Evolutionary conservation across 768 basidiomycete species (phyloP), one percentile per base, ranked within the genome.

Genomic region (Mycena rebaudengoi): DNA sequence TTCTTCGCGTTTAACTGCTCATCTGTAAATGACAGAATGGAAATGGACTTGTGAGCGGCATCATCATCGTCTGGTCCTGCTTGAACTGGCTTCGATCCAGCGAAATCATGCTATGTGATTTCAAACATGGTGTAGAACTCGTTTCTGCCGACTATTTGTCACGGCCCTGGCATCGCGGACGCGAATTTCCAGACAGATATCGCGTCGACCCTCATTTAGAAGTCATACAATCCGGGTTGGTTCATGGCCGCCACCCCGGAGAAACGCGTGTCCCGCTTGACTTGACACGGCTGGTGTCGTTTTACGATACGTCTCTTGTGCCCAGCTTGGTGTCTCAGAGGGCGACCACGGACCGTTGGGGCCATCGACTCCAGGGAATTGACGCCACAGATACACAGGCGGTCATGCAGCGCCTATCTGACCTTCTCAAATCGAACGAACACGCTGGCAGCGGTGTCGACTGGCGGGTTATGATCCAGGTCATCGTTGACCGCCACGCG

Each of bases 51-150:
- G 76, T 77, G 60, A 60, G 75, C n/a, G n/a, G n/a, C n/a, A n/a
- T n/a, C n/a, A n/a, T n/a, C n/a, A n/a, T n/a, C n/a, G n/a, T n/a
- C n/a, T n/a, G n/a, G n/a, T n/a, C n/a, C n/a, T 43, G 18, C 18
- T 26, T 14, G 10, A 50, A 35, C 18, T 60, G 43, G 32, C 35
- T 2, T 25, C 7, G 54, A 39, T 26, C 45, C 1, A 80, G 80
- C 49, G 80, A 80, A 61, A 49, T 78, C 10, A 76, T 80, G 72
- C 57, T 78, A 5, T 80, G 79, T 46, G 52, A 76, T 39, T 77
- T 80, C 35, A 64, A 67, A 2, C 45, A 64, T 32, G 79, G 78
- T 1, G 49, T 79, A 23, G 43, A 60, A 23, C 61, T 73, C 10
- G 60, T 74, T 14, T 71, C 75, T 30, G 67, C 65, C 4, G 51